Evolutionary conservation across 2,329 filamentous ascomycete species (phyloP), one percentile per base, ranked within the genome.

Genomic region (Fusarium graminum): DNA sequence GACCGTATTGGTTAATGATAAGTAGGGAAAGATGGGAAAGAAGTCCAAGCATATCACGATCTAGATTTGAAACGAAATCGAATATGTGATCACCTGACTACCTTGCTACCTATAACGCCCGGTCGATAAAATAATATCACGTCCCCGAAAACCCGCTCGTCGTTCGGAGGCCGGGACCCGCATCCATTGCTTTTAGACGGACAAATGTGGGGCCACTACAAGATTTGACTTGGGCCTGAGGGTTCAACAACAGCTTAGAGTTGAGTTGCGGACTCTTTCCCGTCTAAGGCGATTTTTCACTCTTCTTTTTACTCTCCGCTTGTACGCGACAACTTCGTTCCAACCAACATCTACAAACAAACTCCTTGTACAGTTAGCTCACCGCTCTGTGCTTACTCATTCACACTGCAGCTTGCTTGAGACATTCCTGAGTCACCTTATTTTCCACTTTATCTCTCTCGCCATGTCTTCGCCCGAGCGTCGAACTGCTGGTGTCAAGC

Each of bases 391-490:
- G 36, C 14, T 49, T 25, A 43, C 45, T 34, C 25, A 41, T 49
- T 43, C 44, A 55, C 47, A 61, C 41, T 61, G 56, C 47, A 49
- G 43, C 47, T 61, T 60, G 42, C 43, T 42, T 26, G 22, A 62
- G 41, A 56, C 36, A 42, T 22, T 43, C 26, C 46, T 44, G 41
- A 55, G 49, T 47, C 49, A 66, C 41, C 51, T 44, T 32, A 36
- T 39, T 52, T 59, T 50, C 42, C 52, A 52, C 45, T 43, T 34
- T 22, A 36, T 57, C 34, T 46, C 42, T 42, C 6, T 58, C 53
- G 70, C 50, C 50, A 80, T 80, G 79, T 78, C 80, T 51, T 79
- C 78, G 44, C 76, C 79, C 38, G 79, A 81, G 65, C 76, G 72
- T 63, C 78, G 78, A 69, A 68, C 66, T 52, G 72, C 76, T 60